Evolutionary conservation across 352 stramenopile genomes (phyloP).

Genomic region (Pythium insidiosum): DNA sequence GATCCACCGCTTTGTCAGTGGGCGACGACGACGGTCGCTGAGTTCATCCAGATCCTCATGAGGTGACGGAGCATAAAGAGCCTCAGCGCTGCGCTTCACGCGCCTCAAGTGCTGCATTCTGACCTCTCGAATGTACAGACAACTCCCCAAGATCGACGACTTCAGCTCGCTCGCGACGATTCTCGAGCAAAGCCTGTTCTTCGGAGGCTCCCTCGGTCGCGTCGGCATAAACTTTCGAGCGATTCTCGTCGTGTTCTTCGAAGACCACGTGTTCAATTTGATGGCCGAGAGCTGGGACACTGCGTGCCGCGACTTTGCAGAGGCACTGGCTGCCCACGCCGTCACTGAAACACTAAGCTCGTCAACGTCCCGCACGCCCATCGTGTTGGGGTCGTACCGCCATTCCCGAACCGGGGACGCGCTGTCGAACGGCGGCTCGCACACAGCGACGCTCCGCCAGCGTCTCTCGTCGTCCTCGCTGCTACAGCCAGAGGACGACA

Average conservation of each 20-base stretch:
- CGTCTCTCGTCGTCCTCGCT: constrained; percentile 2
- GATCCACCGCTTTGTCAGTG: constrained; percentile 72
- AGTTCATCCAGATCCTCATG: constrained; percentile 77
- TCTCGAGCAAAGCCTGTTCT: constrained; percentile 82
- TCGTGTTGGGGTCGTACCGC: constrained; percentile 69
- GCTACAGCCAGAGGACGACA: constrained; percentile 26
- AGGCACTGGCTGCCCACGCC: constrained; percentile 36
- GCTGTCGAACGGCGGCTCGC: constrained; percentile 1
- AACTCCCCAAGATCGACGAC: constrained; percentile 81
- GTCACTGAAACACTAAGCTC: constrained; percentile 16
- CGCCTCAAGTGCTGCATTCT: no score
- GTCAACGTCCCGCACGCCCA: constrained; percentile 39
- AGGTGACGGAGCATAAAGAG: no score
- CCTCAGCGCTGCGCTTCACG: no score
- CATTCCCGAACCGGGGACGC: no score
- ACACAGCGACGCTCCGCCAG: background rate
- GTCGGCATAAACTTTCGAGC: constrained; percentile 80
- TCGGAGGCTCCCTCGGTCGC: constrained; percentile 68
- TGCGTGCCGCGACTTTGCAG: constrained; percentile 56
- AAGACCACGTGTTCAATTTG: constrained; percentile 65
- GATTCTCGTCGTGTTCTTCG: constrained; percentile 75
- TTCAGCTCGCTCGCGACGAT: constrained; percentile 75
- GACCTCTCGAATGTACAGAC: no score
- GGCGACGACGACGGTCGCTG: constrained; percentile 68
- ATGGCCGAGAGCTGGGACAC: constrained; percentile 52